Evolutionary conservation across 352 stramenopile genomes (phyloP), one percentile per base, ranked within the genome.

Genomic region (Phytophthora rubi): DNA sequence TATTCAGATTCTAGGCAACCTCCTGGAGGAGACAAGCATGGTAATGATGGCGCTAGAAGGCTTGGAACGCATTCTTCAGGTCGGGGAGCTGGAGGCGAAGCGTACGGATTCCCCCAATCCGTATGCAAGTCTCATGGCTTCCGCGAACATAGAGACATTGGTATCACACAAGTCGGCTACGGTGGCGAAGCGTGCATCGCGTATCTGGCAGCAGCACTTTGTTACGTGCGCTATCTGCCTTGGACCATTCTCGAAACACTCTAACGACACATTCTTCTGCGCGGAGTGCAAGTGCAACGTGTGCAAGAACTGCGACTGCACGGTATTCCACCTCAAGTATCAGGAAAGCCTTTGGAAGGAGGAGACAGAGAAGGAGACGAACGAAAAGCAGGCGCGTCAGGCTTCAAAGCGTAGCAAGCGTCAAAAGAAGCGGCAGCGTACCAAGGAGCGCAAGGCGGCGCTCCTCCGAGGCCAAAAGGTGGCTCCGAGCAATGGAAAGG

Each of bases 21-120:
- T 99, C 28, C 81, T 99, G 57, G 89, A 97, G 32, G 97, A 99
- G 77, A 96, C 93, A 26, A 98, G 85, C 71, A 99, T 99, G 97
- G 97, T 99, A 52, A 98, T 99, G 94, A 99, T 99, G 97, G 97
- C 97, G 39, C 77, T 99, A 51, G 97, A 99, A 83, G 97, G 97
- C 28, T 84, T 99, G 47, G 97, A 99, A 73, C 80, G 97, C 62
- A 98, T 99, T 60, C 77, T 99, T 62, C 96, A 99, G 79, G 97
- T 99, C 0, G 91, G 98, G 61, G 96, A 97, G 30, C 75, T 94
- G 53, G 85, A 96, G 76, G 83, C 89, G 61, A 91, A 97, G 82
- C 79, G 89, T 58, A 91, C 84, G 55, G 85, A 93, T 55, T 73
- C 85, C 6, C 85, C 88, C 16, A 98, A 98, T 83, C 89, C 92